phyloP scores from a whole-genome alignment of 805 yeast species.

The Maudiozyma bulderi region DNA sequence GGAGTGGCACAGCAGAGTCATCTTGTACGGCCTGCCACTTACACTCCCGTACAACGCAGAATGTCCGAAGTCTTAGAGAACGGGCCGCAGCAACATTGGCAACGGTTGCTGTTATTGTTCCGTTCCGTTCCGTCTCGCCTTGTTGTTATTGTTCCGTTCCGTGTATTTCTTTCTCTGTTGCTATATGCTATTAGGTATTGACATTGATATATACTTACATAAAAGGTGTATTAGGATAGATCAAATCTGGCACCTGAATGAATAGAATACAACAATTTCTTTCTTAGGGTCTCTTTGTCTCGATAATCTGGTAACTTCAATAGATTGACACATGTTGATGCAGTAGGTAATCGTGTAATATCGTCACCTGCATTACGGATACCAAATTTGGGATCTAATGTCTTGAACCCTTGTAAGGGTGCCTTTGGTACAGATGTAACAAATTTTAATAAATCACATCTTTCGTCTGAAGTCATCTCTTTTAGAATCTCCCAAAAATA shows the following conservation, averaged over 20 bases:
- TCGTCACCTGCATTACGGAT: constrained; percentile 57
- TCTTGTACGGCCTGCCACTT: no score
- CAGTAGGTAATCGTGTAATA: constrained; percentile 64
- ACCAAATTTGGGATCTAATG: constrained; percentile 70
- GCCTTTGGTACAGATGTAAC: constrained; percentile 90
- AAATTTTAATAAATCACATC: constrained; percentile 63
- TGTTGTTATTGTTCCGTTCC: no score
- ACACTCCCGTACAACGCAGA: no score
- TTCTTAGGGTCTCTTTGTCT: constrained; percentile 44
- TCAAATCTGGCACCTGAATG: constrained; percentile 83
- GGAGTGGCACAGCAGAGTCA: no score
- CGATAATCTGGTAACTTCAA: constrained; percentile 78
- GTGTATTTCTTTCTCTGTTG: no score
- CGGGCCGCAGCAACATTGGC: no score
- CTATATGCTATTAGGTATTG: background rate
- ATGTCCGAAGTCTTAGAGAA: no score
- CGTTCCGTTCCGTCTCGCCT: no score
- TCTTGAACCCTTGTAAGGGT: constrained; percentile 77
- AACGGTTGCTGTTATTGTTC: no score
- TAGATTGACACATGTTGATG: constrained; percentile 87
- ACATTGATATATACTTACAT: background rate
- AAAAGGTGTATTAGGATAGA: constrained; percentile 37
- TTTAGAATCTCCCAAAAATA: constrained; percentile 68
- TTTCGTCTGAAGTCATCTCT: constrained; percentile 57
- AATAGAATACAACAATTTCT: constrained; percentile 69